Conservation (phyloP, 1,139 yeast genomes). For the Debaryomyces fabryi region DNA sequence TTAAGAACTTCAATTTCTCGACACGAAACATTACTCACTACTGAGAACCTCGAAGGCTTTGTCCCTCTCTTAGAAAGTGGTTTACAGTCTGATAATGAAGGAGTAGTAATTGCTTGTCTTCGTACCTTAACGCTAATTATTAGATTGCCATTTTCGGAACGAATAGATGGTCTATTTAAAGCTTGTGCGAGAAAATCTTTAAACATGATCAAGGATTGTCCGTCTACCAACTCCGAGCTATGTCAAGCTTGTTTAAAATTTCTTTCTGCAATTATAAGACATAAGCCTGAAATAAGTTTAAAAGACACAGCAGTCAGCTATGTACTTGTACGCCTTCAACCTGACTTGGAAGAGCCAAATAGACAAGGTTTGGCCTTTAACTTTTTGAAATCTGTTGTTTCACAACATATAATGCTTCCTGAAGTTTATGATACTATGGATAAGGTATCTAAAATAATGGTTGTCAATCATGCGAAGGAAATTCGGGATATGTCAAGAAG, state of each 20-base stretch:
- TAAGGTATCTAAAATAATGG: slow-evolving; percentile 78
- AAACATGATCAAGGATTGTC: slow-evolving; percentile 70
- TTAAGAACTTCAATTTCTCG: slow-evolving; percentile 71
- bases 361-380: slow-evolving; percentile 88
- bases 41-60: slow-evolving; percentile 69
- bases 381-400: slow-evolving; percentile 73
- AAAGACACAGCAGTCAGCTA: slow-evolving; percentile 77
- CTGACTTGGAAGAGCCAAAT: slow-evolving; percentile 90
- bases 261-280: slow-evolving; percentile 71
- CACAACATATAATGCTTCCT: slow-evolving; percentile 76
- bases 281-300: slow-evolving; percentile 63
- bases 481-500: slow-evolving; percentile 87
- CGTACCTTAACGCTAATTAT: slow-evolving; percentile 63
- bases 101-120: slow-evolving; percentile 69
- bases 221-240: slow-evolving; percentile 77
- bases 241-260: slow-evolving; percentile 81
- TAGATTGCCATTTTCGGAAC: slow-evolving; percentile 63
- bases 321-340: slow-evolving; percentile 72
- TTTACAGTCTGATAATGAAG: slow-evolving; percentile 69
- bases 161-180: slow-evolving; percentile 55
- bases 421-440: slow-evolving; percentile 92
- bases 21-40: slow-evolving; percentile 53
- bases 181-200: slow-evolving; percentile 66
- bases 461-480: slow-evolving; percentile 82
- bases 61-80: slow-evolving; percentile 70